phyloP scores from a whole-genome alignment of 2,329 filamentous ascomycete genomes.

The Colletotrichum eremochloae region DNA sequence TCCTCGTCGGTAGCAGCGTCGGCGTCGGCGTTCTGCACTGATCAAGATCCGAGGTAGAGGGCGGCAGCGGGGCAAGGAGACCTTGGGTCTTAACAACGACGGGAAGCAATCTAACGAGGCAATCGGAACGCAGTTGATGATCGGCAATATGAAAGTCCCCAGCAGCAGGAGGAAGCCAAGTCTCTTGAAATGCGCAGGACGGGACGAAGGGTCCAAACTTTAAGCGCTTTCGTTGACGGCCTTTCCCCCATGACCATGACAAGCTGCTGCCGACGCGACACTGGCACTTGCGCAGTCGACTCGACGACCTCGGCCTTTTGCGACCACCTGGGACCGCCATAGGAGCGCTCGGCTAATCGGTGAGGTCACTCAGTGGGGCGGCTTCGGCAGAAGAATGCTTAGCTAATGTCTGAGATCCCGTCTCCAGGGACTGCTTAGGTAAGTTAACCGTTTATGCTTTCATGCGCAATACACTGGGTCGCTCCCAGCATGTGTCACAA shows the following conservation, averaged over 20 bases:
- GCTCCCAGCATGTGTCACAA: background rate
- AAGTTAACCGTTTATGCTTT: background rate
- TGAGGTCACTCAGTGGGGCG: conserved; percentile 25
- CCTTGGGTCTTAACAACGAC: background rate
- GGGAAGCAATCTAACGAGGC: background rate
- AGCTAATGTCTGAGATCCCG: background rate
- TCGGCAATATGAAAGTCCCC: background rate
- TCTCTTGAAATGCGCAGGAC: background rate
- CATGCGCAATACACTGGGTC: background rate
- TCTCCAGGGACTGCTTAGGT: background rate
- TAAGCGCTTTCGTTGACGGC: background rate
- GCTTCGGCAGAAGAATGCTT: conserved; percentile 13
- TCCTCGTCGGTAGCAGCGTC: conserved; percentile 46
- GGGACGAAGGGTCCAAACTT: conserved; percentile 17
- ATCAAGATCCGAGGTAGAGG: conserved; percentile 29
- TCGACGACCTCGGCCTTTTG: conserved; percentile 35
- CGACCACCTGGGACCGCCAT: conserved; percentile 5
- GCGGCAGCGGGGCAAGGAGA: background rate
- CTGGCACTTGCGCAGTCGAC: conserved; percentile 5
- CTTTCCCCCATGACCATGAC: conserved; percentile 14
- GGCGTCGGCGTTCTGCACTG: conserved; percentile 32
- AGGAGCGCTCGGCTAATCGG: conserved; percentile 31
- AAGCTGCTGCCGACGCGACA: background rate
- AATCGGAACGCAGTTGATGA: background rate
- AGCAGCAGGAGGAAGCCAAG: background rate